Base-by-base conservation (phyloP, 164 flowering plant species). In the Magnolia sinica region DNA sequence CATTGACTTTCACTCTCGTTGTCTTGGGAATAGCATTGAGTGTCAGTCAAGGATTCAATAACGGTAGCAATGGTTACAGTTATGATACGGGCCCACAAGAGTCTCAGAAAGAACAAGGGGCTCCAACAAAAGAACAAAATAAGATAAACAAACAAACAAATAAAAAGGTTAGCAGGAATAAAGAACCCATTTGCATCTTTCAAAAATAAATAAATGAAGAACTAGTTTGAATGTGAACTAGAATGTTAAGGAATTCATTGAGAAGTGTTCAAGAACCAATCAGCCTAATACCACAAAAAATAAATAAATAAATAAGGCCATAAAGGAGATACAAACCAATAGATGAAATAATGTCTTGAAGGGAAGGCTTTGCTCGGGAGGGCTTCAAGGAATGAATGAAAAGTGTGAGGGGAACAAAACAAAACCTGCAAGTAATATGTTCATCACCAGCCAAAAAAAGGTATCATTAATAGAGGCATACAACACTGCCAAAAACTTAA, bases 341-440 rank as follows among this genome's bases (percentile, higher is more conserved):
- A 68, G 87, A 87, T 74, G 87, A 84, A 74, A 87, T 74, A 78
- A 82, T 84, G 13, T 89, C 91, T 77, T 81, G 80, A 72, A 92
- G 77, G n/a, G 80, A 65, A 68, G 49, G 80, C 72, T 78, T 73
- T 72, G 51, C 69, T 83, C 80, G 82, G 31, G 63, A 75, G 73
- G 84, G 70, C 74, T 85, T 84, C 45, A 81, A 75, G 70, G 78
- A 77, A 77, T 76, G 80, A 58, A 84, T 74, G 63, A 80, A 89
- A 50, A 92, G 81, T 52, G 80, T 19, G 37, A 92, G 79, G 11
- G 95, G 89, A 68, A 90, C 89, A 87, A 75, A 86, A 77, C 76
- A 85, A 79, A 94, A 91, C 89, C 98, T 94, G 94, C 84, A 66
- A 82, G 61, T 73, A 50, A 73, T 59, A 27, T 23, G 68, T 27